Evolutionary conservation across 1,139 yeast genomes (phyloP), one percentile per base, ranked within the genome.

Genomic region (Blastobotrys apis): DNA sequence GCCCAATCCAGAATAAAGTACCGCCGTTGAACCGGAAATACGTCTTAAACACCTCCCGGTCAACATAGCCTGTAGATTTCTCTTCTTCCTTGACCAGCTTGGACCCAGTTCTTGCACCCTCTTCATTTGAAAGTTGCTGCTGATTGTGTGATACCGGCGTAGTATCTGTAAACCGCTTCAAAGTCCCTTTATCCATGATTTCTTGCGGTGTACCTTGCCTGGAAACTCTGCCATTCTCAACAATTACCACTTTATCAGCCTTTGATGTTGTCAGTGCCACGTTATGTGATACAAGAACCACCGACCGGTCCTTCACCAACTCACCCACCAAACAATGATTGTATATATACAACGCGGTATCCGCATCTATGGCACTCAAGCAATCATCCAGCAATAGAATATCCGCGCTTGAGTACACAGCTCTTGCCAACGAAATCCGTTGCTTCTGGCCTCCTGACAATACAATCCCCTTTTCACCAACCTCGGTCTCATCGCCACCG

Each of bases 361-460:
- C 97, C 4, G 97, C 83, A 64, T 92, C 98, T 48, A 92, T 97
- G 40, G 97, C 97, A 62, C 95, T 83, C 56, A 92, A 74, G 70
- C 97, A 90, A 66, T 92, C 98, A 69, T 92, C 98, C 41, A 92
- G 73, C 50, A 92, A 65, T 36, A 92, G 73, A 59, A 84, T 87
- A 50, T 79, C 79, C 1, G 97, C 83, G 57, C 78, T 78, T 1
- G 95, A 86, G 63, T 92, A 92, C 54, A 92, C 68, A 1, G 97
- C 97, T 64, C 98, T 80, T 1, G 98, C 97, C 47, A 92, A 73
- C 1, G 97, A 88, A 34, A 90, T 92, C 66, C 97, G 79, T 68
- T 92, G 97, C 63, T 92, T 92, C 67, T 92, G 97, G 44, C 98
- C 98, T 56, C 98, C 98, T 31, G 97, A 88, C 45, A 92, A 73